A percentile compares a stretch with the other conserved stretches of the same genome.
These are phyloP conservation scores for Amoebophrya sp. DNA, from an alignment of 169 alveolate species.

Conservation along the genomic window DNA sequence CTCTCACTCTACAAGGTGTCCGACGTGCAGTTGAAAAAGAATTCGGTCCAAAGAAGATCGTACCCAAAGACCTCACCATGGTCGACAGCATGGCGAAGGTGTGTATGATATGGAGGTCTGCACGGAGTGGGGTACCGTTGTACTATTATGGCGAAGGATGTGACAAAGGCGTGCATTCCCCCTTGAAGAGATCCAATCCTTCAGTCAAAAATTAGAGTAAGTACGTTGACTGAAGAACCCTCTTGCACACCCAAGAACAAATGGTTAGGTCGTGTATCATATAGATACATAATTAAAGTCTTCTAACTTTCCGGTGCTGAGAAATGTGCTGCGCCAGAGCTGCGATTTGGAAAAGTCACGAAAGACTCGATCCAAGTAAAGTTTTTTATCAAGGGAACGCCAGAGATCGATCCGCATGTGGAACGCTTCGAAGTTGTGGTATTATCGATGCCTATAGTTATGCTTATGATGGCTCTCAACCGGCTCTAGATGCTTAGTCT, in stretches of 20 bases:
- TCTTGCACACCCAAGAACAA: too few relatives aligned
- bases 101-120: not conserved
- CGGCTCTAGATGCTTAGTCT: not conserved
- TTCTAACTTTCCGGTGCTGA: too few relatives aligned
- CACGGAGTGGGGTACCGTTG: not conserved
- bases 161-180: too few relatives aligned
- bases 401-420: conserved; percentile 9
- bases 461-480: not conserved
- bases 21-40: not conserved
- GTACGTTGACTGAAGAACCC: too few relatives aligned
- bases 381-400: not conserved
- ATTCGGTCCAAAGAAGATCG: not conserved
- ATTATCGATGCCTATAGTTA: not conserved
- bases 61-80: not conserved
- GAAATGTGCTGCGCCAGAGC: not conserved
- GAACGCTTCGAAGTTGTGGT: not conserved
- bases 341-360: not conserved
- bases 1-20: not conserved
- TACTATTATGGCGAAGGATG: too few relatives aligned
- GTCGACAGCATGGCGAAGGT: not conserved
- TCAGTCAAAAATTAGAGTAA: too few relatives aligned
- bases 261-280: too few relatives aligned
- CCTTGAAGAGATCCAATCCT: too few relatives aligned
- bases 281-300: too few relatives aligned
- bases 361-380: not conserved